These are phyloP conservation scores for Triangularia verruculosa DNA, from an alignment of 2,329 filamentous ascomycete species.

Conservation along the genomic window DNA sequence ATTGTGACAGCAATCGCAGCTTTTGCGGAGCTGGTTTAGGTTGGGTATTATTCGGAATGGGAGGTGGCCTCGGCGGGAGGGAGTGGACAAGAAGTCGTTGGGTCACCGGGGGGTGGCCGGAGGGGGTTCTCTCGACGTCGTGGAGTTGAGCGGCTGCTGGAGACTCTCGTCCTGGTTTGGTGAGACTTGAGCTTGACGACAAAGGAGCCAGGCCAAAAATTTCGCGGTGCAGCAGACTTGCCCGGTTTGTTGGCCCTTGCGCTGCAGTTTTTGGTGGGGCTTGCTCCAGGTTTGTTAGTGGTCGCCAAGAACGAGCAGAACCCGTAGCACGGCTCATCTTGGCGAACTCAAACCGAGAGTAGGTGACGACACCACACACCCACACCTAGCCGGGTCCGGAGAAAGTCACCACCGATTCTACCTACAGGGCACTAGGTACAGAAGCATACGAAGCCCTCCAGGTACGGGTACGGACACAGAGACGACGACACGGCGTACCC, in stretches of 20 bases:
- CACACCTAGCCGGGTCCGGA: constrained; percentile 12
- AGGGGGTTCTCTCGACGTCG: background rate
- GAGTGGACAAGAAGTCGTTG: background rate
- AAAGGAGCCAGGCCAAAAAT: constrained; percentile 30
- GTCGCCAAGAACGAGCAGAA: background rate
- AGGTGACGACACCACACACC: constrained; percentile 2
- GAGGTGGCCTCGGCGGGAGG: background rate
- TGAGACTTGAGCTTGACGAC: constrained; percentile 15
- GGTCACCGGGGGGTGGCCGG: background rate
- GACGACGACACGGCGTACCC: background rate
- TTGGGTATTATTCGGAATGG: background rate
- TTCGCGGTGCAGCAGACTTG: constrained; percentile 23
- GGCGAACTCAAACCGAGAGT: background rate
- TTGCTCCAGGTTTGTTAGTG: background rate
- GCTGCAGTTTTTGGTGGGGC: constrained; percentile 8
- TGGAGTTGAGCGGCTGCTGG: constrained; percentile 9
- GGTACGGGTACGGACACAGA: too few relatives aligned
- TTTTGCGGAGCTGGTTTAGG: background rate
- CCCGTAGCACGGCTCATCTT: background rate
- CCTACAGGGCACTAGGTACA: too few relatives aligned
- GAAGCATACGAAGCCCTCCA: too few relatives aligned
- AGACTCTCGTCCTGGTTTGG: constrained; percentile 10
- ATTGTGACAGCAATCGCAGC: constrained; percentile 39
- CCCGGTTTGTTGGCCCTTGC: constrained; percentile 22
- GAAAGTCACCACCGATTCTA: constrained; percentile 18